Evolutionary conservation across 1,139 yeast genomes (phyloP).

Genomic region (Starmera stellimalicola): DNA sequence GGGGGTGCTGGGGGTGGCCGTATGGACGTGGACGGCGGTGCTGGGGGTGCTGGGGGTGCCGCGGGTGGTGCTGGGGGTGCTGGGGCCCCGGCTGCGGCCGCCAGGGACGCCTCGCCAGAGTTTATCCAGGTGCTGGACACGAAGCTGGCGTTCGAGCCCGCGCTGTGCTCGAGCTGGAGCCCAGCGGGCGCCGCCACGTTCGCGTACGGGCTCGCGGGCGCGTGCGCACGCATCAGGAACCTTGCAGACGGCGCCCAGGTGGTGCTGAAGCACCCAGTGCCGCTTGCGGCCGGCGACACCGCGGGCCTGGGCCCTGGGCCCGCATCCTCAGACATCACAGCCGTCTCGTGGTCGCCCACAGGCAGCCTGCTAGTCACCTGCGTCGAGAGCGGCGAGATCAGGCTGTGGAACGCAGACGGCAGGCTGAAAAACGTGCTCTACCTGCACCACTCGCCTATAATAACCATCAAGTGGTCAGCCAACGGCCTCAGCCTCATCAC

Average conservation of each 20-base stretch:
- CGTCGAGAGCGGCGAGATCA: constrained; percentile 51
- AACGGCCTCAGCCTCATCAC: constrained; percentile 28
- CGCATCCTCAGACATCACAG: constrained; percentile 23
- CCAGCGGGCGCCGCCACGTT: constrained; percentile 25
- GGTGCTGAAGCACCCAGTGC: constrained; percentile 15
- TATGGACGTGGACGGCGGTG: constrained; percentile 6
- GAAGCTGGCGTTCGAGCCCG: constrained; percentile 22
- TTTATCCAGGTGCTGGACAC: constrained; percentile 26
- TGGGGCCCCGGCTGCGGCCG: constrained; percentile 2
- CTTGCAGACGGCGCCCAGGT: constrained; percentile 8
- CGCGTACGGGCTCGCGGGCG: constrained; percentile 32
- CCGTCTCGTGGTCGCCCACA: constrained; percentile 54
- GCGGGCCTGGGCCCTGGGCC: constrained; percentile 5
- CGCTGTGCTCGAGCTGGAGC: constrained; percentile 30
- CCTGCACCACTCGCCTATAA: constrained; percentile 43
- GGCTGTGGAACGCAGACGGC: constrained; percentile 65
- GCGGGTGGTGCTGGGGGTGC: constrained; percentile 4
- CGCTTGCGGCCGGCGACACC: constrained; percentile 5
- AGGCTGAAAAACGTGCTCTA: constrained; percentile 50
- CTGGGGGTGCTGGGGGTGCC: constrained; percentile 3
- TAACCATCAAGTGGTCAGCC: constrained; percentile 41
- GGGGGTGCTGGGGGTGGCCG: neutral
- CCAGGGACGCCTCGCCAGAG: constrained; percentile 15
- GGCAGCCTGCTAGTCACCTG: constrained; percentile 52
- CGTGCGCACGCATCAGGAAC: constrained; percentile 26